Percentiles rank a stretch among this genome's conserved stretches.
phyloP scores from a whole-genome alignment of 805 yeast genomes.

The Tetrapisispora pingtungensis region DNA sequence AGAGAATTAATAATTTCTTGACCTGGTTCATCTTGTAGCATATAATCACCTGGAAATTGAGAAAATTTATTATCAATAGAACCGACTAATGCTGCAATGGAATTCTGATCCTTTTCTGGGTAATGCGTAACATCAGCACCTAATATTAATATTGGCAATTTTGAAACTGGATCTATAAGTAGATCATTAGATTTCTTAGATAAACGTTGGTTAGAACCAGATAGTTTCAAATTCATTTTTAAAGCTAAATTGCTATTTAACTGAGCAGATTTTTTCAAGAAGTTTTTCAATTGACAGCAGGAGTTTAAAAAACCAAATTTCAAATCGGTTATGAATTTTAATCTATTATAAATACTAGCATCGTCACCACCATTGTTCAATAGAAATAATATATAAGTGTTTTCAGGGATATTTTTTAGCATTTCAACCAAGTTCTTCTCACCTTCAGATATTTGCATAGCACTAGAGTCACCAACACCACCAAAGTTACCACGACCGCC shows the following conservation, averaged over 20 bases:
- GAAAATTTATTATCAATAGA: conserved; percentile 15
- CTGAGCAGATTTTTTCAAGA: conserved; percentile 12
- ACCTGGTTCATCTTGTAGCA: conserved; percentile 15
- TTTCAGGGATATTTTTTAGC: conserved; percentile 10
- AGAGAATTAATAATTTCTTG: conserved; percentile 14
- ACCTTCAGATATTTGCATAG: conserved; percentile 10
- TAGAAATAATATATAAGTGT: conserved; percentile 12
- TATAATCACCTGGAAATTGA: conserved; percentile 18
- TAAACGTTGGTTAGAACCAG: conserved; percentile 17
- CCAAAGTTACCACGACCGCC: conserved; percentile 9
- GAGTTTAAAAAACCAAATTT: conserved; percentile 15
- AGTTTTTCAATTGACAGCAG: conserved; percentile 16
- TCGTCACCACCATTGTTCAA: conserved; percentile 7
- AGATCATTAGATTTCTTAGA: conserved; percentile 4
- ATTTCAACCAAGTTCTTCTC: conserved; percentile 8
- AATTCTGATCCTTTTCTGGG: conserved; percentile 17
- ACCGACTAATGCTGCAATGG: conserved; percentile 16
- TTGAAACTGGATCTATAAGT: conserved; percentile 11
- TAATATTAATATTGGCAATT: conserved; percentile 14
- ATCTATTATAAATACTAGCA: conserved; percentile 12
- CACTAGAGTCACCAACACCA: conserved; percentile 5
- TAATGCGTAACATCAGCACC: conserved; percentile 22
- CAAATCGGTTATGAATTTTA: conserved; percentile 15
- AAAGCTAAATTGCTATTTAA: conserved; percentile 16
- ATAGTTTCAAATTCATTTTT: conserved; percentile 18